Evolutionary conservation across 2,329 filamentous ascomycete genomes (phyloP).

Genomic region (Cryphonectria nitschkei): DNA sequence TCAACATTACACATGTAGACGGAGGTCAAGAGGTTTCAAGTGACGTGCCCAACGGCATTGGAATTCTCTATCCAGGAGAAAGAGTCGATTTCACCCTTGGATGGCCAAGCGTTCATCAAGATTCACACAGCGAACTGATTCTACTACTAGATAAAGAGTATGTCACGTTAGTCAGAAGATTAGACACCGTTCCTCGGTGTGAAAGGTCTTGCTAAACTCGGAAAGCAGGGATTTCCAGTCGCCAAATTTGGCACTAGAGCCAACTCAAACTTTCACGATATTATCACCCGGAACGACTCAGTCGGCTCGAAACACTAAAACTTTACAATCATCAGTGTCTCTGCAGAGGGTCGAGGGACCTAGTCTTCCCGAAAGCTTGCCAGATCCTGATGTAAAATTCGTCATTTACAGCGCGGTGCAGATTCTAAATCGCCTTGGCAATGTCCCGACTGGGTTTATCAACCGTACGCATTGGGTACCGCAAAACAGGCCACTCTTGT

Average conservation of each 20-base stretch:
- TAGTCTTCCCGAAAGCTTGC: slow-evolving; percentile 18
- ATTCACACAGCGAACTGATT: slow-evolving; percentile 22
- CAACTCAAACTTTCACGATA: slow-evolving; percentile 22
- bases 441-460: slow-evolving; percentile 32
- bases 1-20: slow-evolving; percentile 33
- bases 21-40: slow-evolving; percentile 31
- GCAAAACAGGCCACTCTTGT: slow-evolving; percentile 29
- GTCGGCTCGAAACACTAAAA: too few species aligned
- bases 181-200: not conserved
- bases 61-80: slow-evolving; percentile 34
- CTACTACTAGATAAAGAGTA: slow-evolving; percentile 34
- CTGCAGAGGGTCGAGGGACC: slow-evolving; percentile 26
- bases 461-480: slow-evolving; percentile 34
- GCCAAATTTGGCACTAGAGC: slow-evolving; percentile 27
- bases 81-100: slow-evolving; percentile 31
- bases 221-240: slow-evolving; percentile 23
- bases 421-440: slow-evolving; percentile 30
- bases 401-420: slow-evolving; percentile 33
- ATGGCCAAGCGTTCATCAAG: slow-evolving; percentile 23
- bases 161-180: not conserved
- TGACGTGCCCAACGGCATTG: slow-evolving; percentile 24
- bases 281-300: not conserved
- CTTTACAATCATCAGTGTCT: slow-evolving; percentile 12
- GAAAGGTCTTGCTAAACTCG: not conserved
- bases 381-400: slow-evolving; percentile 23